Evolutionary conservation across 2,329 filamentous ascomycete species (phyloP), one percentile per base, ranked within the genome.

Genomic region (Neonectria neomacrospora): DNA sequence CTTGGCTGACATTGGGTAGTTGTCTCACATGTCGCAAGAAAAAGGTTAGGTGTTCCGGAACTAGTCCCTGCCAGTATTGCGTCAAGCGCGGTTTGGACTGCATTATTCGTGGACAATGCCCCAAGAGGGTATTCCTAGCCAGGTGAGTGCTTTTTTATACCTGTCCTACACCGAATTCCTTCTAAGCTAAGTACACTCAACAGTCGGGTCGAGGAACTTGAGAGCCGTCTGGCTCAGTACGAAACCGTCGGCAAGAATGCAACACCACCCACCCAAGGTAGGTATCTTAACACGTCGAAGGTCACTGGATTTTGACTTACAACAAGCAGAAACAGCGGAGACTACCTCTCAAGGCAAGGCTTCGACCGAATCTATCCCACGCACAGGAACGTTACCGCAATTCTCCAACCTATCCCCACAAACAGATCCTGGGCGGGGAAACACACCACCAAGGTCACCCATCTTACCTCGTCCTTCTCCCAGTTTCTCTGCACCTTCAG

Each of bases 21-120:
- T 72, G 71, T 50, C 69, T 73, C 42, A 72, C 71, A 22, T 72
- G 71, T 51, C 69, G 71, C 37, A 73, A 73, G 69, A 72, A 72
- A 51, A 72, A 72, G 42, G 71, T 72, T 47, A 58, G 71, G 47
- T 72, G 71, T 22, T 72, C 71, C 12, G 71, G 71, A 22, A 73
- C 70, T 28, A 73, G 67, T 23, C 71, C 71, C 52, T 72, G 71
- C 54, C 67, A 66, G n/a, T 72, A 72, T 16, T 72, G 71, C 39
- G 55, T 64, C 53, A 72, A 73, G 63, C 71, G 71, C 34, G 71
- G 71, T 3, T 32, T 72, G 16, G 71, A 72, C 53, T 72, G 71
- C 60, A 67, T 68, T 37, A 65, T 72, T 50, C 70, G 70, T 12
- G 71, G 72, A 47, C 70, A 73, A 70, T 71, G 71, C 14, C 71